These are phyloP conservation scores for Adiantum capillusveneris DNA, from an alignment of 75 land plant genomes.

Conservation along the genomic window DNA sequence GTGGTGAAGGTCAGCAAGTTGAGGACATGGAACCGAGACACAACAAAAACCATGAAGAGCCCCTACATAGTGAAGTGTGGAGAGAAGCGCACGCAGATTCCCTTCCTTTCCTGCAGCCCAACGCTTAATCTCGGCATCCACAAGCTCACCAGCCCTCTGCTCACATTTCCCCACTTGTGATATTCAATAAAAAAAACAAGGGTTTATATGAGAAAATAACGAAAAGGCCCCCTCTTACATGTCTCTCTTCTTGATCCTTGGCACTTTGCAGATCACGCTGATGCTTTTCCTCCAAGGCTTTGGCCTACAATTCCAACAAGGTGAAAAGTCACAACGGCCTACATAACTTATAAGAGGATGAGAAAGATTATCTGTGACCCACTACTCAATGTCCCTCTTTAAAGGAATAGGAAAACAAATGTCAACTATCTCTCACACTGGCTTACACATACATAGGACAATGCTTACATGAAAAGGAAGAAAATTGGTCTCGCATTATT, in stretches of 20 bases:
- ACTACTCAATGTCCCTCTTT: background rate
- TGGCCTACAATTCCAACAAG: constrained; percentile 33
- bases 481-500: background rate
- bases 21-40: no score
- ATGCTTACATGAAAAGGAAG: background rate
- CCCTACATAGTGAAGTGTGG: constrained; percentile 77
- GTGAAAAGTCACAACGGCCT: background rate
- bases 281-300: constrained; percentile 93
- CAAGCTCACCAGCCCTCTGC: constrained; percentile 64
- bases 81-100: constrained; percentile 84
- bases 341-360: background rate
- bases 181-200: background rate
- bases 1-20: no score
- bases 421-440: no score
- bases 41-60: no score
- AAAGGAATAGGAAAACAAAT: background rate
- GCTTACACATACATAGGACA: no score
- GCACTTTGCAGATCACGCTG: constrained; percentile 73
- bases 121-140: constrained; percentile 74
- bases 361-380: no score
- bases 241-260: constrained; percentile 89
- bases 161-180: constrained; percentile 3
- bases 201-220: background rate
- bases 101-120: constrained; percentile 98
- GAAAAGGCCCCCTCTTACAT: constrained; percentile 31